phyloP scores from a whole-genome alignment of 2,329 filamentous ascomycete species.

The Fusarium brachygibbosum region DNA sequence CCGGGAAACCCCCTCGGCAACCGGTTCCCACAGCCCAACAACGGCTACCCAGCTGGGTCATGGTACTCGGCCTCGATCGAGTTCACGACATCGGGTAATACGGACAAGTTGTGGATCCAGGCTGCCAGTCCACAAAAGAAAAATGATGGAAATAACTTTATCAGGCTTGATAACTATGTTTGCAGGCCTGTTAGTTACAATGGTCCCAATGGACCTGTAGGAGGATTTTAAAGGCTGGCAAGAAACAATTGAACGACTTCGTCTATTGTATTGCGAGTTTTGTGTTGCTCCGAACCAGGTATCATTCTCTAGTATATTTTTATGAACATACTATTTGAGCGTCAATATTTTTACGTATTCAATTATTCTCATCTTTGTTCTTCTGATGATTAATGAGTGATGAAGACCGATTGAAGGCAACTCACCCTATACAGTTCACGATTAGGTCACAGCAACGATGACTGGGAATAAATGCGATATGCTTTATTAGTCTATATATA shows the following conservation, averaged over 20 bases:
- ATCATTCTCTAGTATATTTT: background rate
- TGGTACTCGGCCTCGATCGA: background rate
- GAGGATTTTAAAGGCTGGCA: background rate
- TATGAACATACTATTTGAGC: background rate
- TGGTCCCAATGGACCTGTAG: background rate
- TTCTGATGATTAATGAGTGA: background rate
- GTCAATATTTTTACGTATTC: background rate
- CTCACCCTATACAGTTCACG: background rate
- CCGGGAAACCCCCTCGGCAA: accelerated
- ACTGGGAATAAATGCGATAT: background rate
- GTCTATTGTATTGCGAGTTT: too few relatives aligned
- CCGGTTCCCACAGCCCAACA: background rate
- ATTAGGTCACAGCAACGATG: background rate
- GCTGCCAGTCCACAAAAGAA: slow-evolving; percentile 3
- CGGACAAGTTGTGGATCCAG: slow-evolving; percentile 11
- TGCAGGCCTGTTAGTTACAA: slow-evolving; percentile 8
- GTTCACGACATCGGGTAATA: background rate
- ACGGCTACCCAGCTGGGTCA: background rate
- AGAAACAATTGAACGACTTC: background rate
- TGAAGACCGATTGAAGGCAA: background rate
- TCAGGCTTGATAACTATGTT: slow-evolving; percentile 14
- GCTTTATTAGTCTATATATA: background rate
- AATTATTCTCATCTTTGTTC: background rate
- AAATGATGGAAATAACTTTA: background rate
- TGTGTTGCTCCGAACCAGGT: background rate